Evolutionary conservation across 495 filamentous ascomycete genomes (phyloP), one percentile per base, ranked within the genome.

Genomic region (Immersiella caudata): DNA sequence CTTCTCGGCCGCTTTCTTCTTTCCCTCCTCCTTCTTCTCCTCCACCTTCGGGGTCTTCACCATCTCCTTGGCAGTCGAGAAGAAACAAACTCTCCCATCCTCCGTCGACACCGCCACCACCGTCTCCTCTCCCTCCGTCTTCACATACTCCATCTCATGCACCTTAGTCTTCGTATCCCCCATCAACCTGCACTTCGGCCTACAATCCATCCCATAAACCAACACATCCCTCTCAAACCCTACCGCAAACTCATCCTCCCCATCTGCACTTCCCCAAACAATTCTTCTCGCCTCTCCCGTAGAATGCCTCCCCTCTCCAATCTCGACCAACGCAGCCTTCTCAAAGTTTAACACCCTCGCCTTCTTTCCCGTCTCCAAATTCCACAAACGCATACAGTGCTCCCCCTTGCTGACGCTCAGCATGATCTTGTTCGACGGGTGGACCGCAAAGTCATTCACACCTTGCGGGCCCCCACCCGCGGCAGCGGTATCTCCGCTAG

Each of bases 351-450:
- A 77, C 55, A 97, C 94, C 20, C 93, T 91, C 20, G 93, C 93
- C 77, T 96, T 97, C 82, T 93, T 96, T 3, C 94, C 96, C 27
- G 95, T 98, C 71, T 97, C 92, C 59, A 99, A 74, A 72, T 99
- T 98, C 95, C 95, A 99, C 67, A 98, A 80, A 68, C 95, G 82
- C 91, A 99, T 93, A 71, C 88, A 93, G 62, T 87, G 85, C 82
- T 98, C 96, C 50, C 93, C 93, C 67, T 88, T 91, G 27, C 91
- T 88, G 4, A 98, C 93, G 71, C 87, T 93, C 56, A 99, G 84
- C 88, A 97, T 95, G 62, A 99, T 85, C 81, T 97, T 98, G 85
- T 93, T 91, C 78, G 90, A 93, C 3, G 95, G 96, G 73, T 99
- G 96, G 5, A 98, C 88, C 12, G 96, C 93, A 80, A 98, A 93